Conservation (phyloP, 768 basidiomycete genomes). For the Mycena indigotica region DNA sequence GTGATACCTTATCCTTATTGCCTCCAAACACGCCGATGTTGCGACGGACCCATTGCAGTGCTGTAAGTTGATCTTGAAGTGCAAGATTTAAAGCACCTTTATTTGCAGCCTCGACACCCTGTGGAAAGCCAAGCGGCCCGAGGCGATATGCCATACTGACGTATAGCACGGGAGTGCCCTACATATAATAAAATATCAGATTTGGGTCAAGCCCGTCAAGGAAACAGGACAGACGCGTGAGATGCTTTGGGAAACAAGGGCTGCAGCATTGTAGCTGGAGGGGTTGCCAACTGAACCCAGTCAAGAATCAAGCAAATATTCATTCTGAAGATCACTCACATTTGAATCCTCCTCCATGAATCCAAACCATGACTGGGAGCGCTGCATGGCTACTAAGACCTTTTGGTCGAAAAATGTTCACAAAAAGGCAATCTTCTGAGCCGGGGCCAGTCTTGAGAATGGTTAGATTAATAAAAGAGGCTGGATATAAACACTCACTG, state of each 20-base stretch:
- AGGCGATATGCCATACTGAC: slow-evolving; percentile 52
- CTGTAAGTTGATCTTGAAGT: slow-evolving; percentile 40
- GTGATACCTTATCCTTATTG: slow-evolving; percentile 43
- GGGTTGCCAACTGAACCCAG: slow-evolving; percentile 13
- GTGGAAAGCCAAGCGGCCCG: slow-evolving; percentile 46
- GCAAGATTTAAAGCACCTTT: slow-evolving; percentile 40
- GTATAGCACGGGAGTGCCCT: slow-evolving; percentile 40
- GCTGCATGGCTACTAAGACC: slow-evolving; percentile 16
- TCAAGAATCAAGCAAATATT: no score
- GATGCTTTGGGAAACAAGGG: slow-evolving; percentile 29
- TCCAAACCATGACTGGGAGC: slow-evolving; percentile 21
- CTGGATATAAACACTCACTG: slow-evolving; percentile 6
- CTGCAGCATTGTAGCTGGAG: slow-evolving; percentile 34
- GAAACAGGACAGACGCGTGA: slow-evolving; percentile 18
- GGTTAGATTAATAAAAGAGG: slow-evolving; percentile 21
- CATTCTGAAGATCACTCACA: no score
- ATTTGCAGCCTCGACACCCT: slow-evolving; percentile 36
- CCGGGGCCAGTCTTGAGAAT: slow-evolving; percentile 17
- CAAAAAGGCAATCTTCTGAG: slow-evolving; percentile 50
- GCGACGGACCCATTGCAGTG: slow-evolving; percentile 50
- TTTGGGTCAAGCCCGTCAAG: background rate
- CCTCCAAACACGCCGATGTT: slow-evolving; percentile 60
- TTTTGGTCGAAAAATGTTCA: slow-evolving; percentile 49
- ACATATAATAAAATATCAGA: no score
- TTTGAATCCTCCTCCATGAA: slow-evolving; percentile 25